Base-by-base conservation (phyloP, 2,329 filamentous ascomycete genomes). In the Hypoxylon sp. region DNA sequence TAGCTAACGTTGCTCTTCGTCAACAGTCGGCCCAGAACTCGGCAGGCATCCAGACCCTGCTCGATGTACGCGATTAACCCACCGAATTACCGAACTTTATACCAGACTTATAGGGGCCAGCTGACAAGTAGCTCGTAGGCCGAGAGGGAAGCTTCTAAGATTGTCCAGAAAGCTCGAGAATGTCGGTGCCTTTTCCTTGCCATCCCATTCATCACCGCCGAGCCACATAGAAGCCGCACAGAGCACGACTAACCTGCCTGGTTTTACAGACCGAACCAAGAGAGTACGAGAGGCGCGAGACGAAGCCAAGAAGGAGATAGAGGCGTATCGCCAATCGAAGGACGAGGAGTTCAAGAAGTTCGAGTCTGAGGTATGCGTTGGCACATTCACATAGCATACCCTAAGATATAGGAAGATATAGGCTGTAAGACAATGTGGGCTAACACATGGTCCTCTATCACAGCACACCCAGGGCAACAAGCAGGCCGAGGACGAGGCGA, bases 141-240 rank as follows among this genome's bases (percentile, higher is more conserved):
- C 74, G 95, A 99, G 87, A 91, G 93, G 81, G 94, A 98, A 80
- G 95, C 95, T 65, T 94, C 97, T 82, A 97, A 97, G 87, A 99
- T 99, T 79, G 94, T 99, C 61, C 94, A 98, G 80, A 93, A 95
- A 87, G 92, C 93, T 75, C 87, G 93, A 87, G 93, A 97, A 87
- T 97, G 93, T 97, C 88, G 78, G 85, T 79, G 19, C 15, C 47
- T 34, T 24, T 20, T 13, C 53, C 26, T 20, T 6, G 26, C 28
- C 19, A 15, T 43, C 30, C 11, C 56, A 47, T 34, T 51, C 24
- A 28, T 28, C 20, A 32, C 50, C 49, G n/a, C 24, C 59, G 52
- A 4, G 43, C 30, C 52, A 32, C 34, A 17, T 22, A 7, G 24
- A 22, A 47, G 34, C 22, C 17, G 15, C 24, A 54, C 56, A 59